Evolutionary conservation across 148 eudicot genomes (phyloP).

Genomic region (Suaeda aralocaspica): DNA sequence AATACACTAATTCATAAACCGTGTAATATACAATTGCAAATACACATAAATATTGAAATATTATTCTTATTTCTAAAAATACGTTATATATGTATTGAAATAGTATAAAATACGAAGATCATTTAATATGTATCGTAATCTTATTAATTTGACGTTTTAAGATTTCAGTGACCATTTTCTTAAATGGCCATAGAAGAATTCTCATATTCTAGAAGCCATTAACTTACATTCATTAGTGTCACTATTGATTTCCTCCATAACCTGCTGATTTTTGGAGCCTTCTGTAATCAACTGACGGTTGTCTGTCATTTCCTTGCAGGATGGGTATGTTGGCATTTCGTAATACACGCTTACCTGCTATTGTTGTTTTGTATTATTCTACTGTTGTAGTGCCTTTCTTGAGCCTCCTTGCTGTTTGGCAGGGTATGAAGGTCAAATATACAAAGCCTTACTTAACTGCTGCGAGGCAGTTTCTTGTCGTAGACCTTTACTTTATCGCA

Average conservation of each 20-base stretch:
- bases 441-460: not conserved
- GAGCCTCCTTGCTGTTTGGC: not conserved
- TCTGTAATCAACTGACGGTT: conserved; percentile 10
- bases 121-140: no score
- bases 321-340: conserved; percentile 68
- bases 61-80: no score
- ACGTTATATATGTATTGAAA: no score
- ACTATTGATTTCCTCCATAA: not conserved
- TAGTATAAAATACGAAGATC: no score
- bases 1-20: no score
- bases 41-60: no score
- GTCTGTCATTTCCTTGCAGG: conserved; percentile 56
- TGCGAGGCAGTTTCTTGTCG: not conserved
- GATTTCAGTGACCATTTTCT: no score
- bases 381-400: not conserved
- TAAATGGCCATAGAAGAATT: no score
- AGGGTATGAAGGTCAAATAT: not conserved
- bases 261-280: not conserved
- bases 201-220: no score
- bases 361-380: conserved; percentile 4
- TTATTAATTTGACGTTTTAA: no score
- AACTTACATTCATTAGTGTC: not conserved
- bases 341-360: conserved; percentile 6
- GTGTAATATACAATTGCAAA: no score
- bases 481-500: not conserved